Base-by-base conservation (phyloP, 805 yeast genomes). In the Zygotorulaspora chibaensis region DNA sequence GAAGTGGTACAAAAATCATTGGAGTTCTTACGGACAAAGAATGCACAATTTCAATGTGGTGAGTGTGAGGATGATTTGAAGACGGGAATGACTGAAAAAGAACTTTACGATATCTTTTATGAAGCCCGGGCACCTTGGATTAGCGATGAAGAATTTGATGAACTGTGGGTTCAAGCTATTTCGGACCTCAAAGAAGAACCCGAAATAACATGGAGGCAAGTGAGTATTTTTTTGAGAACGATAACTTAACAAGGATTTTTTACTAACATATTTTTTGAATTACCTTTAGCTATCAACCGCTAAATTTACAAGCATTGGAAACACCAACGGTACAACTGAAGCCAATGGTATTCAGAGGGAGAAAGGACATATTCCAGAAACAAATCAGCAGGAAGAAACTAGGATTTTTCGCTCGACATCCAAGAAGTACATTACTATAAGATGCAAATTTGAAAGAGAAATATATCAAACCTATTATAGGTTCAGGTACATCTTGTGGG, bases 161-260 rank as follows among this genome's bases (percentile, higher is more conserved):
- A 79, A 47, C 72, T 85, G 48, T 88, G 96, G 96, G 59, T 60
- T 20, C 76, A 79, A 55, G 83, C 83, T n/a, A 59, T 81, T 2
- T 61, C 69, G 29, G 83, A 80, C 55, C 72, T 87, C 51, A 77
- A 79, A 51, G 73, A 70, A 45, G 84, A 83, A 68, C 83, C 85
- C 35, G 87, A 81, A 63, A 74, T 83, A 61, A 79, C 76, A 68
- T 84, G 84, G 77, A 83, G 93, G 86, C 86, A 81, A 76, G 87
- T 81, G 75, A 58, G 62, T 63, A 56, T 45, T 26, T 33, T 42
- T 28, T 42, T 37, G 36, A 35, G 12, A 23, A 41, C 38, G 33
- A 40, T 40, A 17, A 39, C 35, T 25, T 17, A 34, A 15, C 28
- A 40, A 11, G 43, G 20, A 20, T 10, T 28, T 16, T 27, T 39